phyloP scores from a whole-genome alignment of 805 yeast species.

The Wickerhamiella kurtzmanii region DNA sequence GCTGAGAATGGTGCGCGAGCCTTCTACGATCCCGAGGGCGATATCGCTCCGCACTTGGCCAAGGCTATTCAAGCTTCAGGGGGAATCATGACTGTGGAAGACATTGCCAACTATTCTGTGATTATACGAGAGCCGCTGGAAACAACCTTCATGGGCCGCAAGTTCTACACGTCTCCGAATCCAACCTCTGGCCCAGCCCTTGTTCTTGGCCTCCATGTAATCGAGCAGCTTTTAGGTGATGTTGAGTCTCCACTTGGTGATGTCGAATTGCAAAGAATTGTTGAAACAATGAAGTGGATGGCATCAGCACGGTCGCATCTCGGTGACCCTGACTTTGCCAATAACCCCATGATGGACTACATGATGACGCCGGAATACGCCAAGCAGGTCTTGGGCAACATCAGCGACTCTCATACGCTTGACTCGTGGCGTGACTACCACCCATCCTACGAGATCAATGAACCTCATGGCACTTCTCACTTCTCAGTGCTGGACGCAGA shows the following conservation, averaged over 20 bases:
- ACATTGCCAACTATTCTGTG: slow-evolving; percentile 50
- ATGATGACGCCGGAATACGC: slow-evolving; percentile 48
- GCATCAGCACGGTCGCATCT: slow-evolving; percentile 73
- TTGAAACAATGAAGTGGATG: slow-evolving; percentile 92
- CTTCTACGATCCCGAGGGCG: slow-evolving; percentile 75
- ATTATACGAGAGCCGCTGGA: slow-evolving; percentile 32
- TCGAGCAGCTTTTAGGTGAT: slow-evolving; percentile 33
- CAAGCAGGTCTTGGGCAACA: slow-evolving; percentile 33
- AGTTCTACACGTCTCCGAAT: slow-evolving; percentile 50
- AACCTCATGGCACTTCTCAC: slow-evolving; percentile 88
- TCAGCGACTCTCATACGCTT: slow-evolving; percentile 44
- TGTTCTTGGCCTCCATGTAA: slow-evolving; percentile 55
- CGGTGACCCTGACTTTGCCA: slow-evolving; percentile 44
- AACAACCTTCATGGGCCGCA: slow-evolving; percentile 31
- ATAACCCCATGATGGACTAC: slow-evolving; percentile 29
- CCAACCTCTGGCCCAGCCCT: slow-evolving; percentile 78
- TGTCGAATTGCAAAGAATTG: slow-evolving; percentile 49
- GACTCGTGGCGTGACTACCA: slow-evolving; percentile 54
- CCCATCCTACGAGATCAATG: slow-evolving; percentile 63
- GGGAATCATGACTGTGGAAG: slow-evolving; percentile 55
- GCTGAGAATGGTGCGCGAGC: slow-evolving; percentile 69
- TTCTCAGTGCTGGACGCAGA: slow-evolving; percentile 62
- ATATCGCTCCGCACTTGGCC: slow-evolving; percentile 51
- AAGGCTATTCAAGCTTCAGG: slow-evolving; percentile 37
- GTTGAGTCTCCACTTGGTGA: not conserved